Evolutionary conservation across 2,329 filamentous ascomycete species (phyloP), one percentile per base, ranked within the genome.

Genomic region (Trichoderma aggressivum): DNA sequence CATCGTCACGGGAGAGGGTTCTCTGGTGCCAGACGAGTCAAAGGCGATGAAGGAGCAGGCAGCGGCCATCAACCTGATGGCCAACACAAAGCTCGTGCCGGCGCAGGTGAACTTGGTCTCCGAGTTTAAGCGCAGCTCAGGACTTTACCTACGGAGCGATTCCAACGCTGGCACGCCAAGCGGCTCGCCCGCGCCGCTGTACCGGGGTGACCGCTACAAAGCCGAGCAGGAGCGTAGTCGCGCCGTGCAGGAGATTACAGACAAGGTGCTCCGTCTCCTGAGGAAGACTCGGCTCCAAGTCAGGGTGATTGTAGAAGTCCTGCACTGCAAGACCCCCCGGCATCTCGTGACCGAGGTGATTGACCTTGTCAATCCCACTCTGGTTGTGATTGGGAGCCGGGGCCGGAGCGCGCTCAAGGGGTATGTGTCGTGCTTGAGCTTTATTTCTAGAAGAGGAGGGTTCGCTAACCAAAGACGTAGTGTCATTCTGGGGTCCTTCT

Each of bases 341-440:
- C 94, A 98, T 80, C 87, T 98, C 84, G 94, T 99, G 74, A 97
- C 94, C 0, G 96, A 98, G 84, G 94, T 98, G 83, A 98, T 99
- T 81, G 96, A 99, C 80, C 89, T 93, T 74, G 88, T 98, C 66
- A 92, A 92, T 74, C 96, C 96, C 5, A 98, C 95, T 1, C 85
- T 99, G 72, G 95, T 98, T 24, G 94, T 99, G 75, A 89, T 98
- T 71, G 96, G 96, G 63, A 97, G 94, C 73, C 88, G 96, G 76
- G 96, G 96, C 34, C 89, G 94, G 74, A 97, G 94, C 80, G 94
- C 94, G 56, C 85, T 99, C 69, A 98, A 98, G 81, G 95, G 94
- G 93, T 95, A 85, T 83, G 91, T 83, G 65, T 30, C 75, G 47
- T 62, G 50, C 63, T 67, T 67, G 64, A 67, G 64, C 64, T 32